These are phyloP conservation scores for Claviceps purpurea DNA, from an alignment of 2,329 filamentous ascomycete genomes.

Conservation along the genomic window DNA sequence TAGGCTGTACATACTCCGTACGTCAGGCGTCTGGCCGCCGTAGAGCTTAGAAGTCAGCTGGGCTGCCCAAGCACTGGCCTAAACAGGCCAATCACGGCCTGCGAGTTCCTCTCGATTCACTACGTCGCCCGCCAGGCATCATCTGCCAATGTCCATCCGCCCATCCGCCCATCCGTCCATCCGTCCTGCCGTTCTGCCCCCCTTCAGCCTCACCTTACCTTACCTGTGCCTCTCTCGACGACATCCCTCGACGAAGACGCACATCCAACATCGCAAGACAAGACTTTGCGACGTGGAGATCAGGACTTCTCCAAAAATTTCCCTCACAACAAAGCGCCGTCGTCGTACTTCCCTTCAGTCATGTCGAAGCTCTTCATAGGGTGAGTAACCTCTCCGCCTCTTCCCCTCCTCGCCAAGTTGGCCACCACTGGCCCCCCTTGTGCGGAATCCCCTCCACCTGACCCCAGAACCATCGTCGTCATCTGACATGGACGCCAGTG, in stretches of 20 bases:
- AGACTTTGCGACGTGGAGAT: neutral
- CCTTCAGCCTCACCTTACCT: neutral
- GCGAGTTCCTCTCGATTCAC: slow-evolving; percentile 1
- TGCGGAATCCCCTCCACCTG: neutral
- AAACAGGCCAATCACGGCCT: neutral
- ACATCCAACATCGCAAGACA: neutral
- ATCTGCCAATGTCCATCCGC: slow-evolving; percentile 5
- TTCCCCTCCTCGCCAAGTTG: neutral
- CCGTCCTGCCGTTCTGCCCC: neutral
- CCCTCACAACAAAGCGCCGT: neutral
- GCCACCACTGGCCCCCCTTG: neutral
- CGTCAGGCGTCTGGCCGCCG: too few relatives aligned
- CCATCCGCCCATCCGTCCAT: neutral
- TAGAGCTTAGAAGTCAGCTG: too few relatives aligned
- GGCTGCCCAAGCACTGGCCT: neutral
- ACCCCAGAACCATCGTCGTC: too few relatives aligned
- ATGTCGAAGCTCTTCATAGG: slow-evolving; percentile 96
- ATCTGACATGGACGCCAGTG: slow-evolving; percentile 37
- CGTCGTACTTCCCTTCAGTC: slow-evolving; percentile 14
- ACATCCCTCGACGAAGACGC: neutral
- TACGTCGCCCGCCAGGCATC: neutral
- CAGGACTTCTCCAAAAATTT: neutral
- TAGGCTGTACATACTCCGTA: too few relatives aligned
- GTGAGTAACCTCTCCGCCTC: slow-evolving; percentile 37
- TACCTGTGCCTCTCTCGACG: neutral